Conservation (phyloP, 768 basidiomycete species). For the Russula brevipes region DNA sequence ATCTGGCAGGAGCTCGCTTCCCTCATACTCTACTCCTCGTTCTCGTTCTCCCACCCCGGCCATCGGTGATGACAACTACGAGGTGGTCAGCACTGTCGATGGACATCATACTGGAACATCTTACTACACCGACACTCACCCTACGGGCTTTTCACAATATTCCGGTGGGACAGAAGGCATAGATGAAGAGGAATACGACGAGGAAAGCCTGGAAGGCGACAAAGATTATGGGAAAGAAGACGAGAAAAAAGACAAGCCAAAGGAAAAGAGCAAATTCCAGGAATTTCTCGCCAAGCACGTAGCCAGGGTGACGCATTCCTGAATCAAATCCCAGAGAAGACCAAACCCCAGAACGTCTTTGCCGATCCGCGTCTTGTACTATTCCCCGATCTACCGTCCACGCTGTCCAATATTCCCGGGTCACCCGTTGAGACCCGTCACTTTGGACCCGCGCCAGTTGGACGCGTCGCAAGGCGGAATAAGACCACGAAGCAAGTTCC, state of each 20-base stretch:
- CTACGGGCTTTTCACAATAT: slow-evolving; percentile 5
- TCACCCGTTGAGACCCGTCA: slow-evolving; percentile 63
- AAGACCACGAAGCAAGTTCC: slow-evolving; percentile 74
- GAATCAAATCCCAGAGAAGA: slow-evolving; percentile 36
- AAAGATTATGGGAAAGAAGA: slow-evolving; percentile 24
- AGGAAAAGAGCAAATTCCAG: slow-evolving; percentile 15
- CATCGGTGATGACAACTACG: slow-evolving; percentile 67
- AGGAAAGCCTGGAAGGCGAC: slow-evolving; percentile 14
- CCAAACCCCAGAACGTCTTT: slow-evolving; percentile 24
- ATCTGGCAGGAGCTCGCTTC: slow-evolving; percentile 51
- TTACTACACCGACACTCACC: slow-evolving; percentile 7
- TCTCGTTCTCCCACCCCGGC: slow-evolving; percentile 76
- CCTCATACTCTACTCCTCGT: slow-evolving; percentile 47
- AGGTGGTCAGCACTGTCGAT: slow-evolving; percentile 50
- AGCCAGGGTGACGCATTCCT: slow-evolving; percentile 3
- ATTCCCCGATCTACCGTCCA: slow-evolving; percentile 28
- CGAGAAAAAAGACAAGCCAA: slow-evolving; percentile 24
- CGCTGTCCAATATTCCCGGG: slow-evolving; percentile 36
- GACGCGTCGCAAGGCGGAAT: slow-evolving; percentile 70
- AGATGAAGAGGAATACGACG: not conserved
- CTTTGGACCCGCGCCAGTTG: slow-evolving; percentile 82
- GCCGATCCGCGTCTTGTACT: slow-evolving; percentile 16
- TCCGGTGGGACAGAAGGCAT: slow-evolving; percentile 2
- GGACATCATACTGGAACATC: slow-evolving; percentile 46
- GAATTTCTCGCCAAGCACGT: slow-evolving; percentile 11